Conservation (phyloP, 1,139 yeast species). For the Lodderomyces orthopsilosis region DNA sequence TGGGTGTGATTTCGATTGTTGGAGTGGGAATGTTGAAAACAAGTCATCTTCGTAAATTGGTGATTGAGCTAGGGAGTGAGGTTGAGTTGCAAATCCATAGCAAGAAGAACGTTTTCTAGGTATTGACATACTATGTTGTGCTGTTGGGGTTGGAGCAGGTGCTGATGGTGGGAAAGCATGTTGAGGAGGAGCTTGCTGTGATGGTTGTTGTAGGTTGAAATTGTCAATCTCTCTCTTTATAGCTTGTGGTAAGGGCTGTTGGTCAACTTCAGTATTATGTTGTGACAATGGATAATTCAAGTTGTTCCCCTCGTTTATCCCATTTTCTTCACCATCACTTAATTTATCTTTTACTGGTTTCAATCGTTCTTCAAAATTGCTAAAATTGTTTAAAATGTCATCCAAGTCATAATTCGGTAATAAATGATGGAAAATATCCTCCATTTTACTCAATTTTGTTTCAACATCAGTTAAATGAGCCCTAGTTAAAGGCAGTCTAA, state of each 20-base stretch:
- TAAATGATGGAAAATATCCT: conserved; percentile 45
- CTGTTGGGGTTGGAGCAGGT: conserved; percentile 2
- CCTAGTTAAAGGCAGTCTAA: conserved; percentile 78
- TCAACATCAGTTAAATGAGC: conserved; percentile 79
- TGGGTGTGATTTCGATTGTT: conserved; percentile 13
- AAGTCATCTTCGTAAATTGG: conserved; percentile 8
- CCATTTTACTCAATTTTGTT: conserved; percentile 54
- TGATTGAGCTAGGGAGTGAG: conserved; percentile 5
- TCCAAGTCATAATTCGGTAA: conserved; percentile 24
- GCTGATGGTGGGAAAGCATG: too few relatives aligned
- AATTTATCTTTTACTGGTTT: conserved; percentile 13
- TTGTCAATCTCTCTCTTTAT: neutral
- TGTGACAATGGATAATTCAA: neutral
- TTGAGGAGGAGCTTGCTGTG: neutral
- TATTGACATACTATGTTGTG: neutral
- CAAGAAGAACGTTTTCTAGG: neutral
- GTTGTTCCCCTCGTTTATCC: neutral
- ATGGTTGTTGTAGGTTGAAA: neutral
- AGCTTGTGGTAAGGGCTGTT: neutral
- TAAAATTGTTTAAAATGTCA: conserved; percentile 28
- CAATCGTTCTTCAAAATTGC: conserved; percentile 23
- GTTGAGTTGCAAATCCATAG: conserved; percentile 4
- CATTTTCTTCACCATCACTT: neutral
- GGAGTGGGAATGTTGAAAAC: conserved; percentile 8
- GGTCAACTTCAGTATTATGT: neutral